These are phyloP conservation scores for Lophiotrema nucula DNA, from an alignment of 495 filamentous ascomycete species.

Conservation along the genomic window DNA sequence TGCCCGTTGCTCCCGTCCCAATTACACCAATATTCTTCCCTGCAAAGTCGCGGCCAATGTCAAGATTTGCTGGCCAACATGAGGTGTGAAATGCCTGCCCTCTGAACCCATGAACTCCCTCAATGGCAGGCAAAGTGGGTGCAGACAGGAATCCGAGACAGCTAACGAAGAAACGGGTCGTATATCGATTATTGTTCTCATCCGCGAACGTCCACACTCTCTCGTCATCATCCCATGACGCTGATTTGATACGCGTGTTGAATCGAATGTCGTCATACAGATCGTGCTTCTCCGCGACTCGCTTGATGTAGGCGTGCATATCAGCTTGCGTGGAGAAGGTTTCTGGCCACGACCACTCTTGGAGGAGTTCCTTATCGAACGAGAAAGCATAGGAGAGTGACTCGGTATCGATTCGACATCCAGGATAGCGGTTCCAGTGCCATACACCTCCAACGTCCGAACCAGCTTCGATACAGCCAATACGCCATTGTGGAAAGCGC, in stretches of 20 bases:
- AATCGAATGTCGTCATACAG: slow-evolving; percentile 12
- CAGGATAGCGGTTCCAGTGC: slow-evolving; percentile 23
- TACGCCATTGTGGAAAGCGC: not conserved
- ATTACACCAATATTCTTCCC: slow-evolving; percentile 11
- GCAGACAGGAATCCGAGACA: not conserved
- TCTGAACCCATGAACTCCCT: not conserved
- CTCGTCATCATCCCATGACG: not conserved
- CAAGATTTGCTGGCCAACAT: not conserved
- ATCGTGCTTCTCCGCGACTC: slow-evolving; percentile 5
- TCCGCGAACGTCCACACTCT: not conserved
- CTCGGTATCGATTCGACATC: slow-evolving; percentile 13
- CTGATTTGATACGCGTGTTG: not conserved
- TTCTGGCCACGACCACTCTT: not conserved
- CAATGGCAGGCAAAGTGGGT: not conserved
- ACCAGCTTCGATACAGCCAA: slow-evolving; percentile 5
- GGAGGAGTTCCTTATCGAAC: no score
- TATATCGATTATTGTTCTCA: not conserved
- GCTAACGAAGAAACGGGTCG: not conserved
- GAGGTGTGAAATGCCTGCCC: slow-evolving; percentile 3
- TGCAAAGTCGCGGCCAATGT: not conserved
- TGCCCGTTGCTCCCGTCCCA: slow-evolving; percentile 13
- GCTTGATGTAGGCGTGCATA: slow-evolving; percentile 9
- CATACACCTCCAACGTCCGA: slow-evolving; percentile 14
- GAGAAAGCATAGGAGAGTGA: slow-evolving; percentile 29
- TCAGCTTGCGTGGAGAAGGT: slow-evolving; percentile 8